Base-by-base conservation (phyloP, 2,329 filamentous ascomycete genomes). In the Dichotomopilus funicola region DNA sequence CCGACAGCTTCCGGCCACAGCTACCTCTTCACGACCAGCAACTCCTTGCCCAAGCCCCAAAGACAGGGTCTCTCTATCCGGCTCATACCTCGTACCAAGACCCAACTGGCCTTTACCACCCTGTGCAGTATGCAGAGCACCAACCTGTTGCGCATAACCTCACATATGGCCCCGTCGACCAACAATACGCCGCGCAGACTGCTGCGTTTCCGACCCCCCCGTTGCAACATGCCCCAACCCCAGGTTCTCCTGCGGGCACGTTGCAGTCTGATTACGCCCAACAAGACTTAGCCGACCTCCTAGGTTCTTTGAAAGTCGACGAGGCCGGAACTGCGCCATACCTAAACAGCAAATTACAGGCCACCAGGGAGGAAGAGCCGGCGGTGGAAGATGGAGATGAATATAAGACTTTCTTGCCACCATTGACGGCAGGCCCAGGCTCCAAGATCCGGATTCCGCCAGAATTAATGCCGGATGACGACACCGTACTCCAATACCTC, bases 291-390 rank as follows among this genome's bases (percentile, higher is more conserved):
- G 83, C 86, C 10, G 88, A 95, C 65, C 82, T 94, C 9, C 77
- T 97, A 41, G 92, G 92, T 6, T 87, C 89, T 43, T 77, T 97
- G 11, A 91, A 89, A 66, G 90, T 97, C 64, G 87, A 95, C 59
- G 88, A 92, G 66, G 86, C 83, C 42, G 92, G 91, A 59, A 87
- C 91, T 90, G 90, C 92, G 34, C 90, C 90, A 1, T 97, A 96
- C 72, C 82, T 97, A 36, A 86, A 88, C 59, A 85, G 80, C 61
- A 82, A 81, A 62, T 64, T 68, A 56, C 67, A 64, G 62, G 56
- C 59, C 35, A 78, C 76, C 19, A 69, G 75, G 42, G 79, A 82
- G 48, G 79, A 84, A 59, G 77, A 82, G 37, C 86, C 87, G 0
- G 83, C 81, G 0, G 71, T 88, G 37, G 86, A 88, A 58, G 88